Base-by-base conservation (phyloP, 2,329 filamentous ascomycete species). In the Penicillium fuscoglaucum region DNA sequence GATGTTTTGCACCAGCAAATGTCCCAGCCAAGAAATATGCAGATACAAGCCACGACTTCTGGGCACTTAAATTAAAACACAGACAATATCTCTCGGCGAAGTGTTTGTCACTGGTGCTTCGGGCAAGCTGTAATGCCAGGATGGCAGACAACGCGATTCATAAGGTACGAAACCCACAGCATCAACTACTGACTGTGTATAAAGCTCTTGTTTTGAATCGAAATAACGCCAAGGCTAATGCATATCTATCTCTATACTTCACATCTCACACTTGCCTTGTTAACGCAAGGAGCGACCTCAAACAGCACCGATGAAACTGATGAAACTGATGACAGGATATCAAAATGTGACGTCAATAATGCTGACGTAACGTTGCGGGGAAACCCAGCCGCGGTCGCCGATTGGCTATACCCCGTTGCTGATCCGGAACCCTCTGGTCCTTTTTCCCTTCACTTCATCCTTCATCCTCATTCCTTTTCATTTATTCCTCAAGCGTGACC, bases 321-420 rank as follows among this genome's bases (percentile, higher is more conserved):
- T 5, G 26, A 21, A 21, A 21, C 19, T 21, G 19, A 21, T 21
- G n/a, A 33, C 4, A 21, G 21, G 46, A 51, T 31, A 9, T 31
- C 12, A 15, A 44, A 31, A 4, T 45, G 17, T 53, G 51, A 53
- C 40, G 40, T 53, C 40, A 37, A 31, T 2, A 1, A 0, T 24
- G 51, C 29, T 53, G 51, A 46, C 29, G 6, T 35, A 37, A 37
- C 12, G 37, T 53, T 33, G 51, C 40, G 40, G 51, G 40, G 51
- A 28, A 46, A 6, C 3, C 1, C 9, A 15, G 28, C 6, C 1
- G 24, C 6, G 17, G 6, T 12, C 28, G 7, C 37, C 19, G 28
- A 52, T 52, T 52, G 49, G 49, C 39, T 43, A 24, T 19, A 29
- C 17, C 21, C 21, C 6, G 2, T 31, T 19, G 28, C 21, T 19